Base-by-base conservation (phyloP, 2,329 filamentous ascomycete genomes). In the Claviceps capensis region DNA sequence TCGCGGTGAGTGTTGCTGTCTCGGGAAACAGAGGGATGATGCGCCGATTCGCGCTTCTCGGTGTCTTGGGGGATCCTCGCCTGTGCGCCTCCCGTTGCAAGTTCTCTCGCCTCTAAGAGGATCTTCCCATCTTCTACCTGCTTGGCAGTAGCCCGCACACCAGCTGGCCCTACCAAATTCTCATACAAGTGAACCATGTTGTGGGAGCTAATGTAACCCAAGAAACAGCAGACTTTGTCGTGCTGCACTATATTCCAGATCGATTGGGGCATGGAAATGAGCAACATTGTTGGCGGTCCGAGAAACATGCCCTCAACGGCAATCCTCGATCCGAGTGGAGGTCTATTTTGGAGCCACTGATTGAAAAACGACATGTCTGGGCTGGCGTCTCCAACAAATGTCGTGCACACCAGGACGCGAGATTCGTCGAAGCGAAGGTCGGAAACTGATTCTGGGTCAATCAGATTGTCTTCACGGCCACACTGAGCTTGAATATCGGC, bases 221-320 rank as follows among this genome's bases (percentile, higher is more conserved):
- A 61, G 54, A 81, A 83, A 57, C 77, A 81, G 64, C 81, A 84
- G 22, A 83, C 79, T 59, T 83, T 82, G 57, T 83, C 79, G 54
- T 81, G 77, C 64, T 82, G 77, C 7, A 84, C 77, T 22, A 82
- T 72, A 56, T 76, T 79, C 78, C 79, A 84, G 14, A 84, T 72
- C 5, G 74, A 72, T 53, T 77, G 72, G 4, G 81, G 79, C 77
- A 84, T 83, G 4, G 81, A 83, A 51, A 84, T 79, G 34, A 84
- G 67, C 8, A 84, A 66, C 69, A 83, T 82, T 0, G 81, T 83
- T 1, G 81, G 80, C 0, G 81, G 81, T 0, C 81, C 81, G 17
- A 83, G 67, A 56, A 84, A 84, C 78, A 84, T 83, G 57, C 79
- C 81, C 61, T 84, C 81, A 4, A 84, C 79, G 6, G 75, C 72